Evolutionary conservation across 169 alveolate species (phyloP).

Genomic region (Perkinsus chesapeaki): DNA sequence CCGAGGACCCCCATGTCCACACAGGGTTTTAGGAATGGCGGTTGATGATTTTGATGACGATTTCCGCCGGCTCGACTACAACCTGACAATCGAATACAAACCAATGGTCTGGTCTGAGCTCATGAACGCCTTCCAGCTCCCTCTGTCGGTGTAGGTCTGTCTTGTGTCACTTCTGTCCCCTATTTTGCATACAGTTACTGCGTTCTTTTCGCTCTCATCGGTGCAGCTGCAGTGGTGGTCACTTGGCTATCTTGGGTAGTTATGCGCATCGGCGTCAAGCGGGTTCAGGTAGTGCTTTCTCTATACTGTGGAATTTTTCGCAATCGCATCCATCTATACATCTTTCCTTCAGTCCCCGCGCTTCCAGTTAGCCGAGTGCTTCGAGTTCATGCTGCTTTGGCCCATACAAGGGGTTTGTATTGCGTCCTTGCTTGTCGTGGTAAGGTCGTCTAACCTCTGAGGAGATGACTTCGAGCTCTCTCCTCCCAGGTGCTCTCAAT

Average conservation of each 20-base stretch:
- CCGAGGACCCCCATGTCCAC: neutral
- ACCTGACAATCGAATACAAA: neutral
- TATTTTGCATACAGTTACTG: neutral
- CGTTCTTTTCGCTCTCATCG: constrained; percentile 4
- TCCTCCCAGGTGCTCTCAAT: neutral
- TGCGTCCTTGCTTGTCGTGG: constrained; percentile 8
- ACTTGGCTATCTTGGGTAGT: constrained; percentile 1
- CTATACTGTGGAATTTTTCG: too few relatives aligned
- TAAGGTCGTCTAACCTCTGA: neutral
- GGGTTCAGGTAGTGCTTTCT: neutral
- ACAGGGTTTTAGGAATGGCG: neutral
- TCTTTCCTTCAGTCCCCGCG: neutral
- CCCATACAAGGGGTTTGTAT: constrained; percentile 9
- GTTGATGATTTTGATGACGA: neutral
- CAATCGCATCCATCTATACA: neutral
- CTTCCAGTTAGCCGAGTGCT: neutral
- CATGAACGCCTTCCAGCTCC: constrained; percentile 15
- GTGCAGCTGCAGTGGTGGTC: constrained; percentile 6
- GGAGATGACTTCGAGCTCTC: neutral
- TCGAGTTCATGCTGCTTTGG: constrained; percentile 13
- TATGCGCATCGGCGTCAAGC: constrained; percentile 8
- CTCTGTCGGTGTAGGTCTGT: neutral
- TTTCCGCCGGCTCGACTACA: neutral
- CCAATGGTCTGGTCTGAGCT: constrained; percentile 16
- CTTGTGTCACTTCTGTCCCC: too few relatives aligned